phyloP scores from a whole-genome alignment of 2,329 filamentous ascomycete species.

The Pyrenochaeta sp. region DNA sequence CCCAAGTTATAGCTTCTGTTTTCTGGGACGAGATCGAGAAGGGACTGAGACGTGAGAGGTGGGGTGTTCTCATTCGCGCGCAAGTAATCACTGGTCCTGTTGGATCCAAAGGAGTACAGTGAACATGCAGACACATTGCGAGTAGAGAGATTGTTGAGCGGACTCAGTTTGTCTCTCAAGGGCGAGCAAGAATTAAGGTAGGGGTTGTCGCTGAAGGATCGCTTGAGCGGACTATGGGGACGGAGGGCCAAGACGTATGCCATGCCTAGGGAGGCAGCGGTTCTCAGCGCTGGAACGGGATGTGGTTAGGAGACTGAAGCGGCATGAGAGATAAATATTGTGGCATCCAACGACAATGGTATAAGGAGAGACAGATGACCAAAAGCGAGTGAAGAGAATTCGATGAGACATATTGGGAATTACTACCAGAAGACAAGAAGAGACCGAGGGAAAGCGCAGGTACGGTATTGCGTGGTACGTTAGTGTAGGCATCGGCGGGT shows the following conservation, averaged over 20 bases:
- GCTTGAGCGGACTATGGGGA: conserved; percentile 50
- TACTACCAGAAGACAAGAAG: conserved; percentile 21
- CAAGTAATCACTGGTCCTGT: conserved; percentile 29
- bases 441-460: conserved; percentile 31
- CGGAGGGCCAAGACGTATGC: conserved; percentile 50
- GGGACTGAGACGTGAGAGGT: conserved; percentile 41
- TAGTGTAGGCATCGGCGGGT: too few relatives aligned
- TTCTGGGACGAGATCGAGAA: conserved; percentile 41
- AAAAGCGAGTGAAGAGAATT: conserved; percentile 16
- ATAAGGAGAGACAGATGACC: conserved; percentile 36
- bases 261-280: conserved; percentile 35
- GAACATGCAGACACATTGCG: conserved; percentile 47
- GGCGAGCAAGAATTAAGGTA: conserved; percentile 46
- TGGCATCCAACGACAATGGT: conserved; percentile 36
- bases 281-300: conserved; percentile 29
- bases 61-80: conserved; percentile 43
- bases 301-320: conserved; percentile 26
- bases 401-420: conserved; percentile 16
- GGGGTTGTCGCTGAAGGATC: conserved; percentile 51
- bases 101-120: conserved; percentile 39
- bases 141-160: conserved; percentile 36
- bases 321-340: conserved; percentile 50
- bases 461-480: conserved; percentile 10
- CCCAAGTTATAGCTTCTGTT: conserved; percentile 10
- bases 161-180: conserved; percentile 29